phyloP scores from a whole-genome alignment of 208 protist genomes.

The Trypanosoma lewisi region DNA sequence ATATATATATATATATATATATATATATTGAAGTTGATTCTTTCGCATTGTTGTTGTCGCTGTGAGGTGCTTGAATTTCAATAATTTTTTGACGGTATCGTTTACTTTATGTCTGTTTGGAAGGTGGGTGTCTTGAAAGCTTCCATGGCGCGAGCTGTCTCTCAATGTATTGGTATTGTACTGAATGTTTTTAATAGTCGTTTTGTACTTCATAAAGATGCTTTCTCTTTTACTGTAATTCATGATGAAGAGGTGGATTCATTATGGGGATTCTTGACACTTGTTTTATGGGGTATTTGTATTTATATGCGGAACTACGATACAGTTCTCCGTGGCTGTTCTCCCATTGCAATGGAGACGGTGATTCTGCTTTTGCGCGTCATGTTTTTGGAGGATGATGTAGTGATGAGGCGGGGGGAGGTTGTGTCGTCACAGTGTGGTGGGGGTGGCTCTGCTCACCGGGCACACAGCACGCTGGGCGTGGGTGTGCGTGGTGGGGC shows the following conservation, averaged over 20 bases:
- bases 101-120: not conserved
- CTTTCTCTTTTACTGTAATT: not conserved
- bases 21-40: not conserved
- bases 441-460: slow-evolving; percentile 4
- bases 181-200: slow-evolving; percentile 14
- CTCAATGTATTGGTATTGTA: not conserved
- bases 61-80: no score
- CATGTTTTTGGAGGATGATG: slow-evolving; percentile 24
- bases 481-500: not conserved
- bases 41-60: not conserved
- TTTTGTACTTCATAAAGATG: slow-evolving; percentile 17
- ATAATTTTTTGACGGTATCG: not conserved
- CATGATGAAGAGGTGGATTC: slow-evolving; percentile 4
- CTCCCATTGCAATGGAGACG: slow-evolving; percentile 35
- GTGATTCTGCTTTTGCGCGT: slow-evolving; percentile 30
- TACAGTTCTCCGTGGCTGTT: slow-evolving; percentile 19
- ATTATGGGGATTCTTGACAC: slow-evolving; percentile 5
- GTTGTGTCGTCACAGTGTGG: not conserved
- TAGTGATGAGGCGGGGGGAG: slow-evolving; percentile 17
- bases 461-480: not conserved
- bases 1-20: slow-evolving; percentile 1
- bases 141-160: not conserved
- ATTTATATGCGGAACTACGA: slow-evolving; percentile 18
- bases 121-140: not conserved
- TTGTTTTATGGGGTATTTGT: slow-evolving; percentile 18